Conservation (phyloP, 768 basidiomycete species). For the Suillus placidus region DNA sequence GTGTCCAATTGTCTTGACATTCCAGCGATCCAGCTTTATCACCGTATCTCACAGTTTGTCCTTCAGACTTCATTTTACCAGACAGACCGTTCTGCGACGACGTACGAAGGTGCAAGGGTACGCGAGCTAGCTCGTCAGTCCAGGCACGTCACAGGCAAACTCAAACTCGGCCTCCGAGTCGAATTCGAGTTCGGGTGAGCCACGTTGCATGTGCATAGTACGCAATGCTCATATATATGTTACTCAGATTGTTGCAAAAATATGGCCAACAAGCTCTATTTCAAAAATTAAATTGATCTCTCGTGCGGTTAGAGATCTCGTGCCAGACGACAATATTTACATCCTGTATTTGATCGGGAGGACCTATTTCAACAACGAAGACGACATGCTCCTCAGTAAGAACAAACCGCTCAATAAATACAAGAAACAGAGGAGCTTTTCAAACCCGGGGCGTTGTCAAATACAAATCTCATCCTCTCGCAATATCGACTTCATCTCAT, state of each 20-base stretch:
- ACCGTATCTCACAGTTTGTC: no score
- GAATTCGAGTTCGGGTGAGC: constrained; percentile 10
- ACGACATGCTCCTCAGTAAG: background rate
- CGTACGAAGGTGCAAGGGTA: no score
- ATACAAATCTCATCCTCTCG: background rate
- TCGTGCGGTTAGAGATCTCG: background rate
- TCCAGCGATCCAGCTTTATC: no score
- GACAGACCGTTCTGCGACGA: no score
- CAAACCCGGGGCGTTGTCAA: background rate
- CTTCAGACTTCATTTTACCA: background rate
- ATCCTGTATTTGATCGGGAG: background rate
- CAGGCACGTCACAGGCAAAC: constrained; percentile 13
- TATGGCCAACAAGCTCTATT: background rate
- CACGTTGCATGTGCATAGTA: background rate
- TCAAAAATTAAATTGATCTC: background rate
- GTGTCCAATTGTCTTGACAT: background rate
- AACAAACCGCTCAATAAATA: background rate
- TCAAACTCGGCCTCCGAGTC: constrained; percentile 9
- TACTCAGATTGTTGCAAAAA: background rate
- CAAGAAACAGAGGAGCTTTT: background rate
- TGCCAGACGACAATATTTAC: background rate
- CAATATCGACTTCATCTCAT: background rate
- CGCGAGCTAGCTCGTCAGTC: background rate
- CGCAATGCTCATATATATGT: background rate
- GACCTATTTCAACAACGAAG: background rate